Evolutionary conservation across 345 rosid genomes (phyloP).

Genomic region (Mercurialis annua): DNA sequence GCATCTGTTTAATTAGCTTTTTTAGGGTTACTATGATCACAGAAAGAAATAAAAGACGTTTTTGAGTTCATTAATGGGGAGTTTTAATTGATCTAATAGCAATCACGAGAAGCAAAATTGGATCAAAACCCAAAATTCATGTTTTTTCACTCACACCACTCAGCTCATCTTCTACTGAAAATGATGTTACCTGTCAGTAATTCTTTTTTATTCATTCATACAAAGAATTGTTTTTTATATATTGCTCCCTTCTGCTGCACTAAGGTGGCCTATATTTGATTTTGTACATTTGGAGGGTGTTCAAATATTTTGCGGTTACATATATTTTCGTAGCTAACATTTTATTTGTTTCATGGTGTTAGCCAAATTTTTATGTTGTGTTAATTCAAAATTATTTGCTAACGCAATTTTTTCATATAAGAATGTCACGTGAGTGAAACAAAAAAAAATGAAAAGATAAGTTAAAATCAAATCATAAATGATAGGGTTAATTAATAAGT

Average conservation of each 20-base stretch:
- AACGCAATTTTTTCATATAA: no score
- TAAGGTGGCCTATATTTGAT: no score
- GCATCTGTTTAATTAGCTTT: background rate
- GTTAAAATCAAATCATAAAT: no score
- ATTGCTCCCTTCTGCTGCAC: background rate
- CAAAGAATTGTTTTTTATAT: background rate
- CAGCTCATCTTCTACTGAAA: conserved; percentile 20
- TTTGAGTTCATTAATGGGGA: background rate
- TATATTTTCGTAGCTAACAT: no score
- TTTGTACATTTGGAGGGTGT: no score
- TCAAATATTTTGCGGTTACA: no score
- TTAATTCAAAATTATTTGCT: no score
- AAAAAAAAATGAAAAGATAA: no score
- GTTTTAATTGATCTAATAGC: conserved; percentile 5
- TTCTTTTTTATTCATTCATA: background rate
- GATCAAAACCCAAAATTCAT: conserved; percentile 29
- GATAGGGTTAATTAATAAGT: no score
- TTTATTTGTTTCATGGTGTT: no score
- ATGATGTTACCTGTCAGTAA: conserved; percentile 19
- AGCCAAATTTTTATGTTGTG: no score
- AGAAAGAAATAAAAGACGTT: background rate
- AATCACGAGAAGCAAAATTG: conserved; percentile 23
- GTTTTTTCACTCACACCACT: conserved; percentile 14
- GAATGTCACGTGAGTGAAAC: no score
- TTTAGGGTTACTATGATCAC: background rate